Evolutionary conservation across 108 stramenopile species (phyloP), one percentile per base, ranked within the genome.

Genomic region (Craspedostauros australis): DNA sequence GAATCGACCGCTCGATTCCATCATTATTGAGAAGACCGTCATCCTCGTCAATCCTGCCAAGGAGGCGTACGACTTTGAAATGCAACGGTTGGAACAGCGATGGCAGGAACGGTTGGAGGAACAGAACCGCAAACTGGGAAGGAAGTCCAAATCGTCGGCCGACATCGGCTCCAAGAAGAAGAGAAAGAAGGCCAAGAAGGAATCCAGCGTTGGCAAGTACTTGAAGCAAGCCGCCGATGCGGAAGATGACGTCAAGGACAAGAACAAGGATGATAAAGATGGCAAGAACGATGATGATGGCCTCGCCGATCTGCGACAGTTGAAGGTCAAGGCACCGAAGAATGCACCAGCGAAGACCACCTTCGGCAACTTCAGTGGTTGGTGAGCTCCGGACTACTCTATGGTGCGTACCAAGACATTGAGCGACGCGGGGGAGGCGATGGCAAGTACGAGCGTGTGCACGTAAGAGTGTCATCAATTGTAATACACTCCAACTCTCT

Each of bases 281-380:
- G n/a, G n/a, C n/a, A n/a, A n/a, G n/a, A n/a, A n/a, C n/a, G n/a
- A n/a, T n/a, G 52, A 23, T 29, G 31, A 15, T 24, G 44, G 22
- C 39, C 31, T 20, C 7, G 37, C 30, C 31, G 59, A 54, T 43
- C 48, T 50, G 33, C 22, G 37, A 14, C 26, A 28, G 29, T 15
- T 39, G 9, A 20, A 30, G 23, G 34, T 46, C 23, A 54, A 34
- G 43, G 18, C 29, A 29, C 34, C 23, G 19, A 62, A 69, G 2
- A 67, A 66, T 8, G 75, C 77, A 16, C 76, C 74, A 2, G 69
- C 65, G 43, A 76, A 73, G 36, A 84, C 82, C 1, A 62, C 51
- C 3, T 90, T 86, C 65, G 84, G 88, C 36, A 59, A 90, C 38
- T 90, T 90, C 46, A 80, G 77, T 69, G 75, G 77, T 0, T 84